phyloP scores from a whole-genome alignment of 2,329 filamentous ascomycete species.

The Neonectria magnoliae region DNA sequence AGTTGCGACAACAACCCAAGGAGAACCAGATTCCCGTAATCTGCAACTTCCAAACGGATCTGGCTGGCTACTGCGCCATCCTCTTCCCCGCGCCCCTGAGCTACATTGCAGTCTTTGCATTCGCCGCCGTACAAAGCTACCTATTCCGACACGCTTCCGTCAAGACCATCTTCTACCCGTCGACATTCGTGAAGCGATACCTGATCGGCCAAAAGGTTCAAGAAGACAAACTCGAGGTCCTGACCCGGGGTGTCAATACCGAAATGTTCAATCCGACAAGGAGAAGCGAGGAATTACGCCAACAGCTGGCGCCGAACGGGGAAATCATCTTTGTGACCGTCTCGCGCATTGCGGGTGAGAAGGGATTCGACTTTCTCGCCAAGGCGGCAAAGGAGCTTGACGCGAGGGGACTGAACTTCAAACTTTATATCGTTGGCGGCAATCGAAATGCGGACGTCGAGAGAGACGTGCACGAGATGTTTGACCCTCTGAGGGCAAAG shows the following conservation, averaged over 20 bases:
- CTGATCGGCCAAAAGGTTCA: slow-evolving; percentile 67
- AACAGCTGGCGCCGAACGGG: slow-evolving; percentile 66
- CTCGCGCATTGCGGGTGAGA: slow-evolving; percentile 74
- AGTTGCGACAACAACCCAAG: slow-evolving; percentile 67
- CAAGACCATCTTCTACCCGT: slow-evolving; percentile 76
- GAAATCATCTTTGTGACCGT: slow-evolving; percentile 74
- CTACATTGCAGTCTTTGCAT: slow-evolving; percentile 68
- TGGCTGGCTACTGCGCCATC: slow-evolving; percentile 75
- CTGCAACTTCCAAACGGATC: slow-evolving; percentile 77
- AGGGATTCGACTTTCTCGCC: slow-evolving; percentile 75
- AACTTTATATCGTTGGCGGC: slow-evolving; percentile 73
- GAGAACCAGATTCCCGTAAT: slow-evolving; percentile 67
- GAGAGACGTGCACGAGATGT: slow-evolving; percentile 68
- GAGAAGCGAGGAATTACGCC: slow-evolving; percentile 62
- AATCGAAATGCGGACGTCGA: slow-evolving; percentile 73
- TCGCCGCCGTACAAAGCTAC: slow-evolving; percentile 72
- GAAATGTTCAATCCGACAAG: slow-evolving; percentile 66
- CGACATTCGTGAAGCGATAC: slow-evolving; percentile 69
- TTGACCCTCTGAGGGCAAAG: slow-evolving; percentile 57
- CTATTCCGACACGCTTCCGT: slow-evolving; percentile 71
- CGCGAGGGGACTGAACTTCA: slow-evolving; percentile 66
- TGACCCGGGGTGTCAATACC: slow-evolving; percentile 74
- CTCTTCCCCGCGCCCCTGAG: slow-evolving; percentile 73
- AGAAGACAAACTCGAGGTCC: slow-evolving; percentile 64
- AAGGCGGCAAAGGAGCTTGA: slow-evolving; percentile 64